These are phyloP conservation scores for Trichothecium sympodiale DNA, from an alignment of 2,329 filamentous ascomycete genomes.

Conservation along the genomic window DNA sequence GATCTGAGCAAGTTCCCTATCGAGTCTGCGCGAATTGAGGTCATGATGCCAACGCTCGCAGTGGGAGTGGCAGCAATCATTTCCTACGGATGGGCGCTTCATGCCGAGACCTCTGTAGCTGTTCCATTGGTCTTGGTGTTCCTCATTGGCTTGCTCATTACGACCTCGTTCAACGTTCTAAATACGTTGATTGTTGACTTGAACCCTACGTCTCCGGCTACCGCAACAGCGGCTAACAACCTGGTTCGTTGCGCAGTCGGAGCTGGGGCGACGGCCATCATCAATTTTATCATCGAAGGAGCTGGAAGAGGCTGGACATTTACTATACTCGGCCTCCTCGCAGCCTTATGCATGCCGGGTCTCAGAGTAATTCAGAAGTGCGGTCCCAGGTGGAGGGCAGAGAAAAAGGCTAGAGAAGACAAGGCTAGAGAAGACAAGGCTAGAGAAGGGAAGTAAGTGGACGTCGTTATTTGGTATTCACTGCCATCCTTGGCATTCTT, in stretches of 20 bases:
- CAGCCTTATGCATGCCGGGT: slow-evolving; percentile 34
- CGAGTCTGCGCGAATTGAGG: slow-evolving; percentile 41
- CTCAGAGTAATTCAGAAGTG: slow-evolving; percentile 36
- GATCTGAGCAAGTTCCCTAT: slow-evolving; percentile 42
- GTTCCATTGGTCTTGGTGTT: slow-evolving; percentile 45
- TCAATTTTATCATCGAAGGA: slow-evolving; percentile 43
- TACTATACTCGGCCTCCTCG: slow-evolving; percentile 43
- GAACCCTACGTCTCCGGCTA: slow-evolving; percentile 48
- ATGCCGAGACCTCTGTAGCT: slow-evolving; percentile 38
- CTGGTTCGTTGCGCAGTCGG: slow-evolving; percentile 50
- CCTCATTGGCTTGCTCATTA: slow-evolving; percentile 44
- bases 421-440: slow-evolving; percentile 18
- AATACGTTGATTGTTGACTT: slow-evolving; percentile 54
- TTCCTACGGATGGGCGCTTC: slow-evolving; percentile 46
- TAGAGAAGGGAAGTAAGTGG: background rate
- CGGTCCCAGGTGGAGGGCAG: slow-evolving; percentile 39
- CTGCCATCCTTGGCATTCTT: background rate
- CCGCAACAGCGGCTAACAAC: slow-evolving; percentile 54
- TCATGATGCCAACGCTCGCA: slow-evolving; percentile 41
- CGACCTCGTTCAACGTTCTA: slow-evolving; percentile 52
- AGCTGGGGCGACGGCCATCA: slow-evolving; percentile 46
- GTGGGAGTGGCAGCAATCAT: slow-evolving; percentile 42
- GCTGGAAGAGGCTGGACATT: slow-evolving; percentile 55
- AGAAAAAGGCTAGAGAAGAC: slow-evolving; percentile 28
- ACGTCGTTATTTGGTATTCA: background rate